Evolutionary conservation across 2,329 filamentous ascomycete genomes (phyloP).

Genomic region (Alternaria atra): DNA sequence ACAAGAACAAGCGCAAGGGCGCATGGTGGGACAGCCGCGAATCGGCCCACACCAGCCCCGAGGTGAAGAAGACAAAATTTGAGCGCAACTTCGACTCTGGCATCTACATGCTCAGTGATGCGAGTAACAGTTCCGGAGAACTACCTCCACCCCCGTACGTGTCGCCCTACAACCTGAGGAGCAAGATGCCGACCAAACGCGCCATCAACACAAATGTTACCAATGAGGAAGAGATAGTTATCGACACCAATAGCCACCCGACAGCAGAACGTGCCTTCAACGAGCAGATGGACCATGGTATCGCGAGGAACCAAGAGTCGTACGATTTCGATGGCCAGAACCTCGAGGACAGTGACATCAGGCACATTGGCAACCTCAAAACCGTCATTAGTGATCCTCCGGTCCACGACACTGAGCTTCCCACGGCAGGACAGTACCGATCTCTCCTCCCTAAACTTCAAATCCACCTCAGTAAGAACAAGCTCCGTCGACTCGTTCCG

Average conservation of each 20-base stretch:
- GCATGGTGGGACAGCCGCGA: constrained; percentile 41
- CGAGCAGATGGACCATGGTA: constrained; percentile 17
- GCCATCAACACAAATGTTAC: neutral
- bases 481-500: constrained; percentile 28
- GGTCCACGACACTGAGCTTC: constrained; percentile 36
- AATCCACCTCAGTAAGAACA: constrained; percentile 36
- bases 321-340: constrained; percentile 25
- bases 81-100: constrained; percentile 45
- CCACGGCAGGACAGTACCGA: constrained; percentile 41
- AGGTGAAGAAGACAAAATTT: constrained; percentile 40
- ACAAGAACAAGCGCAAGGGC: constrained; percentile 46
- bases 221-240: neutral
- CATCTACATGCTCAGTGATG: constrained; percentile 45
- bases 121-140: constrained; percentile 27
- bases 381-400: constrained; percentile 36
- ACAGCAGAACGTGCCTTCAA: constrained; percentile 21
- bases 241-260: neutral
- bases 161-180: constrained; percentile 14
- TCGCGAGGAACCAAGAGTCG: constrained; percentile 25
- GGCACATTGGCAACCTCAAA: constrained; percentile 35
- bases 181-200: constrained; percentile 2
- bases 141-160: constrained; percentile 20
- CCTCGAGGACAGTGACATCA: constrained; percentile 36
- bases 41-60: constrained; percentile 23
- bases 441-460: constrained; percentile 40